Percentiles rank a stretch among this genome's conserved stretches.
Conservation (phyloP, 164 flowering plant species). For the Magnolia sinica region DNA sequence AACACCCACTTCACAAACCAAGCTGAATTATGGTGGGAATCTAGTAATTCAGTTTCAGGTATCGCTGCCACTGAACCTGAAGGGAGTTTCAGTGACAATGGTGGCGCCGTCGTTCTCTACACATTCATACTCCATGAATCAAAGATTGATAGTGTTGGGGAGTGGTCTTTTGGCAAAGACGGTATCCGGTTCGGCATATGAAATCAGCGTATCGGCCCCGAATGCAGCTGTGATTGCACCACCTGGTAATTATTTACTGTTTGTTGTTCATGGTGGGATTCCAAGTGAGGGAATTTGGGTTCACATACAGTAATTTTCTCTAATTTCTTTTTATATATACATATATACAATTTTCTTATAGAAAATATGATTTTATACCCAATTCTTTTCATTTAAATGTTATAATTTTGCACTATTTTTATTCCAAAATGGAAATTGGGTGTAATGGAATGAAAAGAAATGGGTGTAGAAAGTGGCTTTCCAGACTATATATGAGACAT, state of each 20-base stretch:
- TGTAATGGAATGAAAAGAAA: not conserved
- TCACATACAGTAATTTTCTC: conserved; percentile 15
- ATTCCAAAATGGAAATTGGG: not conserved
- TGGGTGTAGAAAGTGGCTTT: too few relatives aligned
- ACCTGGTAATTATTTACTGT: conserved; percentile 41
- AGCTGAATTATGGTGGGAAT: conserved; percentile 22
- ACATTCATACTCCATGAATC: conserved; percentile 56
- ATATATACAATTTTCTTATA: not conserved
- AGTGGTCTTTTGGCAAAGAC: conserved; percentile 5
- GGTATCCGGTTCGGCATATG: conserved; percentile 11
- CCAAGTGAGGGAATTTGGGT: conserved; percentile 56
- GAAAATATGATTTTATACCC: not conserved
- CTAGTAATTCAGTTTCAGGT: conserved; percentile 25
- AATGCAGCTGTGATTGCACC: conserved; percentile 36
- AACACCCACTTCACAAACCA: conserved; percentile 19
- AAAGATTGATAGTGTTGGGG: conserved; percentile 35
- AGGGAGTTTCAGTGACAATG: conserved; percentile 35
- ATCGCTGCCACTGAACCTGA: not conserved
- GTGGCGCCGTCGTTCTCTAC: conserved; percentile 46
- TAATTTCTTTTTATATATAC: too few relatives aligned
- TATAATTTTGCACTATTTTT: too few relatives aligned
- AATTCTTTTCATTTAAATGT: not conserved
- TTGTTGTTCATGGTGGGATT: conserved; percentile 35
- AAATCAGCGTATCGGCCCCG: conserved; percentile 27
- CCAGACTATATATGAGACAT: too few relatives aligned